A percentile compares a stretch with the other conserved stretches of the same genome.
Evolutionary conservation across 176 grass and related monocot species (phyloP).

Genomic region (Hsuehochloa calcarea): DNA sequence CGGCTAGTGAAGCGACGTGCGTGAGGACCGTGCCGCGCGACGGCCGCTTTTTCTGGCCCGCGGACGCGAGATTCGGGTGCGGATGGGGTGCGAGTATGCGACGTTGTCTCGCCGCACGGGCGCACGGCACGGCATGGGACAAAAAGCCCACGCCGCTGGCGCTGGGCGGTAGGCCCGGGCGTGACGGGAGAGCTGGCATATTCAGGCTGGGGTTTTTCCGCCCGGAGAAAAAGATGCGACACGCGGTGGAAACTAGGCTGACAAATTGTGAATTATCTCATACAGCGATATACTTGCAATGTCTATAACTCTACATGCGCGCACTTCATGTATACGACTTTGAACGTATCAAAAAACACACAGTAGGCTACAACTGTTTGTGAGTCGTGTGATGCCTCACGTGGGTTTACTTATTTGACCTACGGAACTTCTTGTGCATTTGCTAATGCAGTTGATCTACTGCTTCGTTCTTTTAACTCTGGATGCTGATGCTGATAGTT

Average conservation of each 20-base stretch:
- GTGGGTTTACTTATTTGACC: background rate
- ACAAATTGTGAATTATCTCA: no score
- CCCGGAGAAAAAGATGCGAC: constrained; percentile 5
- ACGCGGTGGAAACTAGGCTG: constrained; percentile 5
- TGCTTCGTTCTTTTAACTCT: no score
- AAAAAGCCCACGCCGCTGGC: background rate
- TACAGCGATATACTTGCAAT: no score
- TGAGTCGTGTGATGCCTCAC: background rate
- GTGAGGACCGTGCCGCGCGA: constrained; percentile 1
- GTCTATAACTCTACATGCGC: no score
- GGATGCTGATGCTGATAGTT: background rate
- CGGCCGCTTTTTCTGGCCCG: constrained; percentile 20
- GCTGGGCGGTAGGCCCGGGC: background rate
- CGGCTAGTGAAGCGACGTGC: constrained; percentile 13
- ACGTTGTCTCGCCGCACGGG: background rate
- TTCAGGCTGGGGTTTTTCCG: background rate
- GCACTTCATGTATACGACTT: no score
- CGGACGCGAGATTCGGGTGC: constrained; percentile 40
- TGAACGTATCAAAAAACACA: no score
- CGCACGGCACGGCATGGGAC: background rate
- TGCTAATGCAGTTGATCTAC: background rate
- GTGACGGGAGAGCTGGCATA: background rate
- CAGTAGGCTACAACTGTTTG: no score
- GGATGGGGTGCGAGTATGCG: constrained; percentile 28
- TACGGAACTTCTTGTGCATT: background rate